A percentile compares a stretch with the other conserved stretches of the same genome.
Evolutionary conservation across 352 stramenopile species (phyloP).

Genomic region (Phytophthora palmivora): DNA sequence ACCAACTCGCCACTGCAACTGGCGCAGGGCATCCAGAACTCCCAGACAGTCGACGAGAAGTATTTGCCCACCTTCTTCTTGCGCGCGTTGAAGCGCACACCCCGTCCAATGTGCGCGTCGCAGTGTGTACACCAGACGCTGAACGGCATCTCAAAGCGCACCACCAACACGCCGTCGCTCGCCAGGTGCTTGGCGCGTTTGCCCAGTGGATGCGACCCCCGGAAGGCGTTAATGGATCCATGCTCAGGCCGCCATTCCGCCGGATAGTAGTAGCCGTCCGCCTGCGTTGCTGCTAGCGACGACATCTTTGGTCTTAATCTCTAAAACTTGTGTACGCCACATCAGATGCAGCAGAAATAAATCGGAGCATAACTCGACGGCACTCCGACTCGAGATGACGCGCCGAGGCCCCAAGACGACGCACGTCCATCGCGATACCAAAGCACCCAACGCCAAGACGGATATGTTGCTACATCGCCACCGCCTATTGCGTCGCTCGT

Average conservation of each 20-base stretch:
- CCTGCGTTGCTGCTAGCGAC: conserved; percentile 95
- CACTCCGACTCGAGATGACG: conserved; percentile 42
- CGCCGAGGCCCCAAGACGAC: conserved; percentile 61
- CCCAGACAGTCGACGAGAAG: conserved; percentile 94
- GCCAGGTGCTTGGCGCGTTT: conserved; percentile 64
- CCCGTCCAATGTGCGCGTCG: conserved; percentile 70
- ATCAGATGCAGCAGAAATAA: conserved; percentile 9
- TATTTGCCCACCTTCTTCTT: conserved; percentile 93
- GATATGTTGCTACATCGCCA: conserved; percentile 69
- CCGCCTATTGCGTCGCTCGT: conserved; percentile 66
- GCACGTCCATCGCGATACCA: conserved; percentile 54
- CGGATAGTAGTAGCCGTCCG: conserved; percentile 98
- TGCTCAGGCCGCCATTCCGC: conserved; percentile 90
- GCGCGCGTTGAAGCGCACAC: conserved; percentile 97
- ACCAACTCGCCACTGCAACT: conserved; percentile 89
- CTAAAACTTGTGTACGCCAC: background rate
- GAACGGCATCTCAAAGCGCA: conserved; percentile 98
- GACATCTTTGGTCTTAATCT: conserved; percentile 83
- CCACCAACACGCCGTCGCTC: conserved; percentile 92
- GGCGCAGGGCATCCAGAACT: conserved; percentile 96
- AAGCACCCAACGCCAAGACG: conserved; percentile 38
- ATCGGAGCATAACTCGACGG: background rate
- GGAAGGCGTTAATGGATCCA: conserved; percentile 89
- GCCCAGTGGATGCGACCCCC: conserved; percentile 75
- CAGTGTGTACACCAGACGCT: conserved; percentile 93